Percentiles rank a stretch among this genome's conserved stretches.
Evolutionary conservation across 495 filamentous ascomycete species (phyloP).

Genomic region (Aspergillus olivimuriae): DNA sequence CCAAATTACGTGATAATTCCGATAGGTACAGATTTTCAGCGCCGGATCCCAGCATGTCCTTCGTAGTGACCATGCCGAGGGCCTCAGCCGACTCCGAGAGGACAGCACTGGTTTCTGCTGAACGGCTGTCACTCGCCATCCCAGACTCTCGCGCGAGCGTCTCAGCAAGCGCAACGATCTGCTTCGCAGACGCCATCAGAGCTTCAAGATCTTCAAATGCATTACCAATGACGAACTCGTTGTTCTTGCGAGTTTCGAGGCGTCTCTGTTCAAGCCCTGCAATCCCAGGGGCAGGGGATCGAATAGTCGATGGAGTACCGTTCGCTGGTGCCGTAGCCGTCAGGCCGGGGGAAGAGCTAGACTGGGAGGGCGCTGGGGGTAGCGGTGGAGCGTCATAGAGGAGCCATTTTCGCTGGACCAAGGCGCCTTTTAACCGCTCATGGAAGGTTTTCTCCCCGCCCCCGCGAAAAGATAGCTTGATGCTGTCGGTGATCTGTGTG

Average conservation of each 20-base stretch:
- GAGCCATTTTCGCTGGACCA: conserved; percentile 95
- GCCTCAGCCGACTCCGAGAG: conserved; percentile 80
- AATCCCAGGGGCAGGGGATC: conserved; percentile 72
- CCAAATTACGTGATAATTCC: conserved; percentile 81
- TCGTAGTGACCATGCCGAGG: conserved; percentile 83
- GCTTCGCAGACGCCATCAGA: conserved; percentile 93
- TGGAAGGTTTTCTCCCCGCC: conserved; percentile 89
- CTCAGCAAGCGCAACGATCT: conserved; percentile 90
- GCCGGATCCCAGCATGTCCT: conserved; percentile 70
- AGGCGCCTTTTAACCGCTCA: conserved; percentile 76
- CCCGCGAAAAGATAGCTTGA: conserved; percentile 86
- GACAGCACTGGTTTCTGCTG: conserved; percentile 61
- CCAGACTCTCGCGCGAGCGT: conserved; percentile 68
- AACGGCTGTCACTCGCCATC: conserved; percentile 46
- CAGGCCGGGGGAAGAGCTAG: conserved; percentile 16
- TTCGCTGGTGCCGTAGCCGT: conserved; percentile 14
- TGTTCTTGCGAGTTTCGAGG: conserved; percentile 77
- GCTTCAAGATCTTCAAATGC: conserved; percentile 97
- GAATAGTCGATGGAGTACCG: conserved; percentile 25
- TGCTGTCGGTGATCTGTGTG: conserved; percentile 60
- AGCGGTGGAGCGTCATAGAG: conserved; percentile 88
- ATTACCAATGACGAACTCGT: conserved; percentile 84
- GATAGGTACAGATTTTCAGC: conserved; percentile 58
- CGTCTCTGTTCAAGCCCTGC: conserved; percentile 84
- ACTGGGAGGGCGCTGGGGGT: conserved; percentile 53